Conservation (phyloP, 2,329 filamentous ascomycete genomes). For the Curvularia eragrostidis region DNA sequence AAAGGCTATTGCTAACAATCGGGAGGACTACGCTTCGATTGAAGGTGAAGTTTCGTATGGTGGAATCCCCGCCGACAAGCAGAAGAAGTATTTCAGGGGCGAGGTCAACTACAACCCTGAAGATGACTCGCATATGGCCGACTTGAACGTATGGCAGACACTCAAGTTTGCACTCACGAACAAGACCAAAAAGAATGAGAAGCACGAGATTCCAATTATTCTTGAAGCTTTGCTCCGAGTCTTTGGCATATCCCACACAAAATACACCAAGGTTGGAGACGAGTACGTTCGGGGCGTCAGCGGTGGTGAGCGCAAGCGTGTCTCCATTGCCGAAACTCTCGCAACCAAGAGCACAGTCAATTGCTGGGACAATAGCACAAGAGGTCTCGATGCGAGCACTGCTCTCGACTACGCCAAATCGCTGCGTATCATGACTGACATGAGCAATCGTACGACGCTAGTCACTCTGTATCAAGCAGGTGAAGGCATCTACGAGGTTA, state of each 20-base stretch:
- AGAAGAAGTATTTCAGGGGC: slow-evolving; percentile 72
- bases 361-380: slow-evolving; percentile 81
- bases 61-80: slow-evolving; percentile 71
- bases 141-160: slow-evolving; percentile 78
- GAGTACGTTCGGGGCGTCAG: slow-evolving; percentile 75
- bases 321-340: slow-evolving; percentile 74
- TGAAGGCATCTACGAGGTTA: slow-evolving; percentile 72
- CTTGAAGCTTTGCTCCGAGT: slow-evolving; percentile 75
- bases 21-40: slow-evolving; percentile 69
- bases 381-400: slow-evolving; percentile 80
- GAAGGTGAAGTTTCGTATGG: slow-evolving; percentile 75
- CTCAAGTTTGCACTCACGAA: slow-evolving; percentile 76
- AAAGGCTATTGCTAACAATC: slow-evolving; percentile 75
- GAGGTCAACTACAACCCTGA: slow-evolving; percentile 82
- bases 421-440: slow-evolving; percentile 79
- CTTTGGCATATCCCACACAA: slow-evolving; percentile 79
- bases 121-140: slow-evolving; percentile 77
- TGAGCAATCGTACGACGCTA: slow-evolving; percentile 72
- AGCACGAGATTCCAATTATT: slow-evolving; percentile 70
- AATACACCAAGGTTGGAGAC: slow-evolving; percentile 77
- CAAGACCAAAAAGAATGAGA: slow-evolving; percentile 73
- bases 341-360: slow-evolving; percentile 71
- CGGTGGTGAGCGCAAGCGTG: slow-evolving; percentile 81
- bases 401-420: slow-evolving; percentile 80
- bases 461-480: slow-evolving; percentile 76